Base-by-base conservation (phyloP, 805 yeast species). In the Maudiozyma pseudohumilis region DNA sequence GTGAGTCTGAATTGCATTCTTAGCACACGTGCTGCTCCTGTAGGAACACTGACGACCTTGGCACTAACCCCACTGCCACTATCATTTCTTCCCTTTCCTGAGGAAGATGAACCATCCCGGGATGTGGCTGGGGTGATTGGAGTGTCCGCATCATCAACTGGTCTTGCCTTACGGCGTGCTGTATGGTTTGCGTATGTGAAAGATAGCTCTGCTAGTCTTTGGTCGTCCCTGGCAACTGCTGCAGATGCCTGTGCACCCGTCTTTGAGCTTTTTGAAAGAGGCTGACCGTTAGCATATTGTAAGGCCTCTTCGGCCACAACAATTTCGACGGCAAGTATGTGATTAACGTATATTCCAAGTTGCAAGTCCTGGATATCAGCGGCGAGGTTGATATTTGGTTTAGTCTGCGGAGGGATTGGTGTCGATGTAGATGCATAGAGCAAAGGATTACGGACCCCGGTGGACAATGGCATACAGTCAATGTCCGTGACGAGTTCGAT, bases 11-110 rank as follows among this genome's bases (percentile, higher is more conserved):
- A 89, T 59, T 88, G 96, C 96, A 92, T 92, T 46, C 97, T 66
- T 42, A 92, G 65, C 2, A 92, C 94, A 34, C 98, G 67, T 0
- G 98, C 98, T 4, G 94, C 84, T 12, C 98, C 98, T 0, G 97
- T 92, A 2, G 94, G 88, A 0, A 81, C 74, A 33, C 88, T 87
- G 13, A 74, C 66, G 11, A 56, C 41, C 20, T 51, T 49, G 3
- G 53, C 35, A 21, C 16, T 25, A 15, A 40, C 32, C 22, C 34
- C 29, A 17, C 34, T 26, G 13, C 22, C 27, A 28, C 12, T 21
- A 28, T 23, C 16, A 2, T 29, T 24, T n/a, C n/a, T n/a, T n/a
- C n/a, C n/a, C 12, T 28, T 28, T n/a, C 20, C 3, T 22, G 29
- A 32, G 29, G 22, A 17, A 10, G 32, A 2, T 4, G 39, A 19